Evolutionary conservation across 2,329 filamentous ascomycete genomes (phyloP).

Genomic region (Cytospora schulzeri): DNA sequence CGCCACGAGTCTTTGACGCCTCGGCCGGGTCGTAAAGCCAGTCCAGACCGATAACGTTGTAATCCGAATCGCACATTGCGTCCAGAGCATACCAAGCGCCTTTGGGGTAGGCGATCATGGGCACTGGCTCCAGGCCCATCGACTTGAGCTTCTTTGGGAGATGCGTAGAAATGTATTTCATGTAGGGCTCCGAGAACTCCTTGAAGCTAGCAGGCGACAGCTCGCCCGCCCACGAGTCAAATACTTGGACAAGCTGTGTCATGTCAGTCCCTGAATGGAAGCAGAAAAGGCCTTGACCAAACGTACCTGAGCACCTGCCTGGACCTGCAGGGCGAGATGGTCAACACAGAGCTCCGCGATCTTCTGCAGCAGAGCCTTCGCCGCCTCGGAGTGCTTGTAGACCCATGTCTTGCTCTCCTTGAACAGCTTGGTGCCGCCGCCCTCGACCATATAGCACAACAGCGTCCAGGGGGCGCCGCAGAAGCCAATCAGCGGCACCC

Average conservation of each 20-base stretch:
- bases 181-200: conserved; percentile 82
- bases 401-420: conserved; percentile 95
- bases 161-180: conserved; percentile 79
- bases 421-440: conserved; percentile 94
- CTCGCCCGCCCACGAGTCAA: conserved; percentile 98
- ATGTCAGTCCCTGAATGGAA: conserved; percentile 22
- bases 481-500: conserved; percentile 93
- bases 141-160: conserved; percentile 75
- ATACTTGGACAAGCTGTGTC: conserved; percentile 81
- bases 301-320: conserved; percentile 82
- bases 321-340: conserved; percentile 87
- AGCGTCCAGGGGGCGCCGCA: conserved; percentile 97
- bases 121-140: conserved; percentile 76
- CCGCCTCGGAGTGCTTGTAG: conserved; percentile 81
- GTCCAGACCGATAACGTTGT: conserved; percentile 91
- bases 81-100: conserved; percentile 95
- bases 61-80: conserved; percentile 82
- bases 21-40: conserved; percentile 90
- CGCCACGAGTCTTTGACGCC: conserved; percentile 76
- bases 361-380: conserved; percentile 82
- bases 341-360: conserved; percentile 95
- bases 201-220: conserved; percentile 82
- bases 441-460: conserved; percentile 98
- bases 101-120: conserved; percentile 98
- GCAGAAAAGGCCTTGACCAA: not conserved